Base-by-base conservation (phyloP, 2,329 filamentous ascomycete genomes). In the Claviceps humidiphila region DNA sequence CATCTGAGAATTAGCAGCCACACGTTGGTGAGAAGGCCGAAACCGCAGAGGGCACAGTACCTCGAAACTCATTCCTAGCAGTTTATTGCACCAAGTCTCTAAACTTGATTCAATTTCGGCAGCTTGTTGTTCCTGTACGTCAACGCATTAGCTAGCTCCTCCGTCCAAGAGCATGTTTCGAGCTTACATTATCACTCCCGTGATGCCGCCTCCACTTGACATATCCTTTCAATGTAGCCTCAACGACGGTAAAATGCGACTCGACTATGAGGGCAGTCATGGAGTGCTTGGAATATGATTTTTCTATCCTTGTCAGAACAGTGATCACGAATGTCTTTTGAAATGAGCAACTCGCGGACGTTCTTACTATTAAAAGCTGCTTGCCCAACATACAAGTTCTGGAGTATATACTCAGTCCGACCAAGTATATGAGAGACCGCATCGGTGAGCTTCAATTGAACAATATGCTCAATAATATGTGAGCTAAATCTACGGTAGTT, bases 401-500 rank as follows among this genome's bases (percentile, higher is more conserved):
- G 77, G 17, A 97, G 71, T 48, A 87, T 77, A 44, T 77, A 76
- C 56, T 93, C 85, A 26, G 90, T 85, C 59, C 86, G 82, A 16
- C 76, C 74, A n/a, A 98, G 77, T 50, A 97, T 90, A 66, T 96
- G 87, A 42, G 82, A 80, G 57, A 97, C 82, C 0, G 91, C 91
- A 55, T 96, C 90, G 49, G 86, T 80, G 2, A 90, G 82, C 59
- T 88, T 86, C 58, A 87, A 78, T 58, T 87, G 79, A 22, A 94
- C 89, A 56, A 97, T 88, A 16, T 78, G 78, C 67, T 97, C 91
- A 52, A 98, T 89, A 26, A 96, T 80, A 54, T 87, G 84, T 3
- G 84, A 82, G 65, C 89, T 93, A 62, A 95, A 97, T 54, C 93
- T 80, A 41, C 93, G 79, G 66, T 98, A 98, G 63, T 98, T 97